Base-by-base conservation (phyloP, 2,329 filamentous ascomycete species). In the Aaosphaeria arxii region DNA sequence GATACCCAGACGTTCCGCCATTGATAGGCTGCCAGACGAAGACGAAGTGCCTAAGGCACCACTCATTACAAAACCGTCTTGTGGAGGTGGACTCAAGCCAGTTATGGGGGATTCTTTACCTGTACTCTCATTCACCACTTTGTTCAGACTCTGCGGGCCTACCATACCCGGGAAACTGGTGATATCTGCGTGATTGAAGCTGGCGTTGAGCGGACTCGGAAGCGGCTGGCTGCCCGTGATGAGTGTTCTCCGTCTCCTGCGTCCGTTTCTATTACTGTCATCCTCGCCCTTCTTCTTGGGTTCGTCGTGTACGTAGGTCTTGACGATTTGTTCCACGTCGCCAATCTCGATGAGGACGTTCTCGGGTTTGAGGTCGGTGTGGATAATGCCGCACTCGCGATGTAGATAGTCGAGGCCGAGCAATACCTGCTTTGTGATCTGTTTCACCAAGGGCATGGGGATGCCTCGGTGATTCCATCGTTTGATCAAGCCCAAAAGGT, bases 311-410 rank as follows among this genome's bases (percentile, higher is more conserved):
- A 99, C 92, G 55, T 95, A 92, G 51, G 89, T 91, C 74, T 96
- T 92, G 49, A 99, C 94, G 54, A 97, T 97, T 72, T 97, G 90
- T 76, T 99, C 94, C 43, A 99, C 94, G 62, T 99, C 94, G 57
- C 94, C 94, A 65, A 99, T 97, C 74, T 99, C 94, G 68, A 99
- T 97, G 56, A 99, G 79, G 31, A 99, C 94, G 66, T 99, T 99
- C 70, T 99, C 94, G 42, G 94, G 94, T 73, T 99, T 96, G 59
- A 97, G 76, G 68, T 96, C 92, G 51, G 94, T 97, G 73, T 99
- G 94, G 65, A 99, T 96, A 74, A 99, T 97, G 66, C 94, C 94
- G 73, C 94, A 99, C 74, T 99, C 92, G 62, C 94, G 86, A 71
- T 99, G 94, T 36, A 99, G 81, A 69, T 97, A 97, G 72, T 99